phyloP scores from a whole-genome alignment of 805 yeast genomes.

The Candida namnaoensis region DNA sequence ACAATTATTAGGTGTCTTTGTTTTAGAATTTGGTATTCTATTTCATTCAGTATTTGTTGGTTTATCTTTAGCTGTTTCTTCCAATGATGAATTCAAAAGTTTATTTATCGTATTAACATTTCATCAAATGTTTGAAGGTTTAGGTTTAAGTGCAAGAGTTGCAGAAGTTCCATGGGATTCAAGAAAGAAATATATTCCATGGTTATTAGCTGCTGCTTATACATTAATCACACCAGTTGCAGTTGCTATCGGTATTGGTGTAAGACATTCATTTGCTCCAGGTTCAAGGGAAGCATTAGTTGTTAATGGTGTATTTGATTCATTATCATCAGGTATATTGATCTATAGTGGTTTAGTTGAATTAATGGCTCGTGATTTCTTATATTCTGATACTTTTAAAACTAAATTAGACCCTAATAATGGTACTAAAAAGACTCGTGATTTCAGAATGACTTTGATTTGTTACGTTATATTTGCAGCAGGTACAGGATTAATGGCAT shows the following conservation, averaged over 20 bases:
- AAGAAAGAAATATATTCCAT: slow-evolving; percentile 26
- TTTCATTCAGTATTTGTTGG: slow-evolving; percentile 76
- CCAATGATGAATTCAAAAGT: slow-evolving; percentile 52
- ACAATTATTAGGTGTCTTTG: slow-evolving; percentile 37
- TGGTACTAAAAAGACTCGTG: not conserved
- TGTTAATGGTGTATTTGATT: slow-evolving; percentile 56
- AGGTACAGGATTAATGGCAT: slow-evolving; percentile 68
- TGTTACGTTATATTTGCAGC: slow-evolving; percentile 24
- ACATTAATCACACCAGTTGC: slow-evolving; percentile 60
- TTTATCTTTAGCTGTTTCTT: slow-evolving; percentile 40
- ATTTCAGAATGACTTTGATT: slow-evolving; percentile 30
- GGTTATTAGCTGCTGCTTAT: slow-evolving; percentile 44
- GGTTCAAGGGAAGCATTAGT: slow-evolving; percentile 44
- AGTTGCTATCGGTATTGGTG: slow-evolving; percentile 71
- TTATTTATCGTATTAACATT: slow-evolving; percentile 59
- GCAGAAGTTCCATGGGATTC: slow-evolving; percentile 42
- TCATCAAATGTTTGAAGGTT: slow-evolving; percentile 76
- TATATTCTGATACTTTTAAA: slow-evolving; percentile 28
- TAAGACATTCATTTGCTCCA: slow-evolving; percentile 47
- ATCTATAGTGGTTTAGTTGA: slow-evolving; percentile 70
- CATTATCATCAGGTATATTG: slow-evolving; percentile 65
- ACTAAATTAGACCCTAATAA: slow-evolving; percentile 24
- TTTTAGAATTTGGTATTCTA: slow-evolving; percentile 64
- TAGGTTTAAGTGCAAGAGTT: slow-evolving; percentile 68
- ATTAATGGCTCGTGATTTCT: slow-evolving; percentile 65